These are phyloP conservation scores for Phytophthora pini DNA, from an alignment of 352 stramenopile genomes.

Conservation along the genomic window DNA sequence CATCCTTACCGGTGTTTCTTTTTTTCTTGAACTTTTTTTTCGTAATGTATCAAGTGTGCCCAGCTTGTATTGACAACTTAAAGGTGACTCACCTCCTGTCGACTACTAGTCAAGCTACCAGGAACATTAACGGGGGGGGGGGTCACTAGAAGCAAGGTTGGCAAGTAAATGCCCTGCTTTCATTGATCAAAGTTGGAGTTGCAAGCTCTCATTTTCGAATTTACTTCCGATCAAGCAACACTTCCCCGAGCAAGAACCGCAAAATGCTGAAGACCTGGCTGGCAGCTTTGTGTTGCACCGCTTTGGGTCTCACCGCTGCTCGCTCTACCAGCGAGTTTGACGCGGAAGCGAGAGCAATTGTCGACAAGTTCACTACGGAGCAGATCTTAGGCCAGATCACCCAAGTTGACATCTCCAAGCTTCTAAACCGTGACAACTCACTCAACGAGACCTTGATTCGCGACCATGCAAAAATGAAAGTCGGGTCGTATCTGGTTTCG, in stretches of 20 bases:
- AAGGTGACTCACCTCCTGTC: neutral
- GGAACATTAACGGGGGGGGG: neutral
- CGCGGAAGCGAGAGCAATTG: slow-evolving; percentile 2
- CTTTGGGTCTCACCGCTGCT: neutral
- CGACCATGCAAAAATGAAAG: slow-evolving; percentile 64
- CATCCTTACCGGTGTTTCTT: too few relatives aligned
- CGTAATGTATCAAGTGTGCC: neutral
- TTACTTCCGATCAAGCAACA: neutral
- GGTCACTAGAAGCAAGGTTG: neutral
- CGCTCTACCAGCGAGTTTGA: neutral
- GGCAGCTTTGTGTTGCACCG: neutral
- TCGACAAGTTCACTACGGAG: slow-evolving; percentile 7
- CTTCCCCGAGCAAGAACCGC: neutral
- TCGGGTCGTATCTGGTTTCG: slow-evolving; percentile 85
- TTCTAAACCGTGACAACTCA: slow-evolving; percentile 54
- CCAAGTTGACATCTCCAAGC: slow-evolving; percentile 76
- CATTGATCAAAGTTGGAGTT: neutral
- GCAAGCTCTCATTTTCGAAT: neutral
- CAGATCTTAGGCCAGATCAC: slow-evolving; percentile 83
- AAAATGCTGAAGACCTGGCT: neutral
- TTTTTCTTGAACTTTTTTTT: neutral
- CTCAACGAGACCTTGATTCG: slow-evolving; percentile 55
- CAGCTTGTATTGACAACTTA: neutral
- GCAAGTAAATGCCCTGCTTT: neutral
- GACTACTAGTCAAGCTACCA: neutral